Conservation (phyloP, 2,329 filamentous ascomycete genomes). For the Paraconiothyrium sp. region DNA sequence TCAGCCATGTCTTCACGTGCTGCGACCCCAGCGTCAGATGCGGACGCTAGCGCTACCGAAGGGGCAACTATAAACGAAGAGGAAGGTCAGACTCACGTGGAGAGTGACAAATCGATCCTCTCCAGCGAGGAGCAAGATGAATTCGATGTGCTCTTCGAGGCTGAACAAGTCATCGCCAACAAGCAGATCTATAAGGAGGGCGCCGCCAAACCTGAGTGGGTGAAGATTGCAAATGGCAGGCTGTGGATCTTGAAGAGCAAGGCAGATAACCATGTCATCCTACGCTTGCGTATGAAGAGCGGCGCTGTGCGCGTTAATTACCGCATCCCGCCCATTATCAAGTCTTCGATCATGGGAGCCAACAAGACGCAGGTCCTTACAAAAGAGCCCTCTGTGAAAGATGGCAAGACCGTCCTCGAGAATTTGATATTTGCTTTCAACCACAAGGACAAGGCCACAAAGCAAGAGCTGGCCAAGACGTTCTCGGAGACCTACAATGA, state of each 20-base stretch:
- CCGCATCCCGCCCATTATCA: constrained; percentile 38
- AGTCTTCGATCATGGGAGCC: constrained; percentile 32
- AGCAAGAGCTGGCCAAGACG: constrained; percentile 38
- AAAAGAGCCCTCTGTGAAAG: constrained; percentile 32
- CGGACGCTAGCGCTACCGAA: constrained; percentile 39
- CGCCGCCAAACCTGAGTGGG: constrained; percentile 39
- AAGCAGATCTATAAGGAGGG: constrained; percentile 35
- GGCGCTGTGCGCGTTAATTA: constrained; percentile 46
- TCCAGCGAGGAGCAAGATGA: constrained; percentile 43
- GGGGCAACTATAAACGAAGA: constrained; percentile 40
- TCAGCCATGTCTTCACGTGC: constrained; percentile 49
- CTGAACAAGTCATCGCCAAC: constrained; percentile 39
- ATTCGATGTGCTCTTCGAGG: constrained; percentile 47
- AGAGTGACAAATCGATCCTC: constrained; percentile 43
- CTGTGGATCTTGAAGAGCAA: constrained; percentile 51
- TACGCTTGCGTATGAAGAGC: constrained; percentile 45
- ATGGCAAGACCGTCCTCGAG: constrained; percentile 30
- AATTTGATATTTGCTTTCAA: constrained; percentile 40
- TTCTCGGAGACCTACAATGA: constrained; percentile 43
- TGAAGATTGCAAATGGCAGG: constrained; percentile 42
- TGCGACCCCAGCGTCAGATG: constrained; percentile 47
- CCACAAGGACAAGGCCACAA: constrained; percentile 13
- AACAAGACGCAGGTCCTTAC: constrained; percentile 41
- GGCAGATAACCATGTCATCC: constrained; percentile 40
- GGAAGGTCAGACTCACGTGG: constrained; percentile 38